Percentiles rank a stretch among this genome's conserved stretches.
Conservation (phyloP, 805 yeast genomes). For the Brettanomyces bruxellensis region DNA sequence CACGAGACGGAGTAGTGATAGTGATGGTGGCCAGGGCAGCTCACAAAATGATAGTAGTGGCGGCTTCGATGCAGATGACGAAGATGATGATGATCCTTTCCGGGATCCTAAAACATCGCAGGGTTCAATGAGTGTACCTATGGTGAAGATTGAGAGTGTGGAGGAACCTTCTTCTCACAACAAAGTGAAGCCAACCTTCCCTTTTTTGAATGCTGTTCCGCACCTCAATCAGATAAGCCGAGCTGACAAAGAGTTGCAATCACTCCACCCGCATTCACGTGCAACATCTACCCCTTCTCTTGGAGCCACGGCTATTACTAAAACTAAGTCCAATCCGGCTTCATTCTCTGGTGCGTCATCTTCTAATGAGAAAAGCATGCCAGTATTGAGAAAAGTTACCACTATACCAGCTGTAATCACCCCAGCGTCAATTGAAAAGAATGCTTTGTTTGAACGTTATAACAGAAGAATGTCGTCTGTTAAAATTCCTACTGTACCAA, state of each 20-base stretch:
- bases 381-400: not conserved
- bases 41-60: too few species aligned
- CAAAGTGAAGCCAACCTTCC: not conserved
- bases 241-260: not conserved
- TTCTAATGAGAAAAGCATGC: not conserved
- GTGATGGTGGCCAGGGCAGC: too few species aligned
- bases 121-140: too few species aligned
- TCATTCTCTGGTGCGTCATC: not conserved
- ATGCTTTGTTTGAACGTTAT: conserved; percentile 23
- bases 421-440: conserved; percentile 5
- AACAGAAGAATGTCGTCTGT: conserved; percentile 22
- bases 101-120: too few species aligned
- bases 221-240: conserved; percentile 1
- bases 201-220: conserved; percentile 2
- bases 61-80: too few species aligned
- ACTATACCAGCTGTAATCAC: conserved; percentile 1
- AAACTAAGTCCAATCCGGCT: not conserved
- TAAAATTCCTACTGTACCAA: conserved; percentile 3
- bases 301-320: not conserved
- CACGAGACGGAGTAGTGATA: too few species aligned
- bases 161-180: too few species aligned
- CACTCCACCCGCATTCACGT: not conserved
- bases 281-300: conserved; percentile 9
- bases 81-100: too few species aligned
- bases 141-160: too few species aligned